Conservation (phyloP, 2,329 filamentous ascomycete species). For the Amylocarpus encephaloides region DNA sequence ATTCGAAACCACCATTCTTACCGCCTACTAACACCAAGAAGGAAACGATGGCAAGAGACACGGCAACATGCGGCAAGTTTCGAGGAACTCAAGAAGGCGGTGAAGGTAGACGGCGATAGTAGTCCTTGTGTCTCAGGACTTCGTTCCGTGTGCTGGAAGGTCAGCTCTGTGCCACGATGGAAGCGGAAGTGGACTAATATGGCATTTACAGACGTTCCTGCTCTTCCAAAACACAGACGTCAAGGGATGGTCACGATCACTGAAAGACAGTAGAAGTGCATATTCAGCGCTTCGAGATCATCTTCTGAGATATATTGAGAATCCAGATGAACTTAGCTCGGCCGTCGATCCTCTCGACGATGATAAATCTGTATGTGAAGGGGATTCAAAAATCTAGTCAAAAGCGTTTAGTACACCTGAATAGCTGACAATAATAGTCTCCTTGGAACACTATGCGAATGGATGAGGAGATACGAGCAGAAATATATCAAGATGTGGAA, state of each 20-base stretch:
- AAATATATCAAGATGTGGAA: conserved; percentile 92
- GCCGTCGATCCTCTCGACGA: conserved; percentile 80
- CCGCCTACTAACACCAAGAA: conserved; percentile 42
- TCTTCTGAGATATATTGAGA: conserved; percentile 74
- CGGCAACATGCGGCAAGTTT: conserved; percentile 51
- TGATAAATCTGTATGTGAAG: conserved; percentile 49
- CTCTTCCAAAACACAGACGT: conserved; percentile 63
- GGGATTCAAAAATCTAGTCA: background rate
- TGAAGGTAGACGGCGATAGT: conserved; percentile 50
- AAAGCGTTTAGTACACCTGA: background rate
- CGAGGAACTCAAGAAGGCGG: conserved; percentile 56
- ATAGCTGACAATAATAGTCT: conserved; percentile 55
- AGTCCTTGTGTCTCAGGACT: conserved; percentile 67
- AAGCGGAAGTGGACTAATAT: background rate
- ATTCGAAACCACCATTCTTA: background rate
- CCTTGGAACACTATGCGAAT: conserved; percentile 83
- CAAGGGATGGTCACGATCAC: conserved; percentile 60
- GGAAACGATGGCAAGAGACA: conserved; percentile 62
- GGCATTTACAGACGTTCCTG: conserved; percentile 60
- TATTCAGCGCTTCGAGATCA: conserved; percentile 68
- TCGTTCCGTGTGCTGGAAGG: conserved; percentile 91
- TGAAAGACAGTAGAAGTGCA: conserved; percentile 63
- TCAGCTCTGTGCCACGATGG: conserved; percentile 29
- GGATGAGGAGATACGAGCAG: conserved; percentile 76
- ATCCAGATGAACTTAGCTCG: conserved; percentile 73